Percentiles rank a stretch among this genome's conserved stretches.
Conservation (phyloP, 169 alveolate genomes). For the Eimeria tenella region DNA sequence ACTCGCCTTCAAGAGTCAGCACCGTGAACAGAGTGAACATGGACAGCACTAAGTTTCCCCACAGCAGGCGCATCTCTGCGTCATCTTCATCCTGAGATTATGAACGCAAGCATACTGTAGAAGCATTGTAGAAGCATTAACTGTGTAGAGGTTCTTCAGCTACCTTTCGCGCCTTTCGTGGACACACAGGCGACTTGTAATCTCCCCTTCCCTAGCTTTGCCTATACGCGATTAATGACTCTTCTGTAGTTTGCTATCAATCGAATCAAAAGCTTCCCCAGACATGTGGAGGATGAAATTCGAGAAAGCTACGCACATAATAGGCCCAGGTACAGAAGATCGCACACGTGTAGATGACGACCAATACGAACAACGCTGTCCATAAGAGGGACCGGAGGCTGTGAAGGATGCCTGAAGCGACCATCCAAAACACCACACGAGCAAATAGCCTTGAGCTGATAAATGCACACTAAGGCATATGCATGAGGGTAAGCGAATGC, state of each 20-base stretch:
- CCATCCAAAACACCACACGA: background rate
- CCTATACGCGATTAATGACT: no score
- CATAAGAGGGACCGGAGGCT: conserved; percentile 75
- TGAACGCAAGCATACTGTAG: background rate
- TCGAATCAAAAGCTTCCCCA: no score
- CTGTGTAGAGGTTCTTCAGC: background rate
- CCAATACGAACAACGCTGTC: conserved; percentile 76
- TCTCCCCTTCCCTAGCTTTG: background rate
- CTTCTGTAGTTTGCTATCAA: no score
- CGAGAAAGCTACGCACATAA: conserved; percentile 42
- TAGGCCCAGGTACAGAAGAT: conserved; percentile 77
- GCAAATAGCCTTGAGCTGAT: background rate
- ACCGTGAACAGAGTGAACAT: conserved; percentile 86
- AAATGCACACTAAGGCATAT: background rate
- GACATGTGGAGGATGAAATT: no score
- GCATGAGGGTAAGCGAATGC: background rate
- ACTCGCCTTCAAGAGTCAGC: conserved; percentile 84
- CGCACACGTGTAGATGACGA: conserved; percentile 76
- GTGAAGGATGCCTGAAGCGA: conserved; percentile 70
- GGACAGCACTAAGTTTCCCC: conserved; percentile 84
- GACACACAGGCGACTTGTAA: background rate
- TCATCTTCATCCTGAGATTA: conserved; percentile 78
- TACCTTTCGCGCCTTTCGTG: background rate
- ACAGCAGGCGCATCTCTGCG: conserved; percentile 82
- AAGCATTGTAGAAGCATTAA: background rate